phyloP scores from a whole-genome alignment of 305 asterid genomes.

The Withania somnifera region DNA sequence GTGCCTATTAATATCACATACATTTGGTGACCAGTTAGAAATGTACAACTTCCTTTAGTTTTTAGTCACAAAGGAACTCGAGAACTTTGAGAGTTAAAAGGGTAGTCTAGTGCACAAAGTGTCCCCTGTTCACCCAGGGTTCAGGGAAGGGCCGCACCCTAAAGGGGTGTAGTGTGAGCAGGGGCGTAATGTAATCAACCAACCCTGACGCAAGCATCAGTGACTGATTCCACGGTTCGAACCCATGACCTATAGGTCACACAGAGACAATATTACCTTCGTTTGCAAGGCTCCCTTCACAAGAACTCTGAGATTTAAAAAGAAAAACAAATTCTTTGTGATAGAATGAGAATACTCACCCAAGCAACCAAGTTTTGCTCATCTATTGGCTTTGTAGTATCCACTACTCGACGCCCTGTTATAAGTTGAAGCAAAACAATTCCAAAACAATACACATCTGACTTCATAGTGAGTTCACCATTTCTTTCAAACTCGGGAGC shows the following conservation, averaged over 20 bases:
- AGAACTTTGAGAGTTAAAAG: background rate
- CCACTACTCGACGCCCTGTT: conserved; percentile 77
- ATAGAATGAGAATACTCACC: conserved; percentile 29
- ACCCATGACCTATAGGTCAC: background rate
- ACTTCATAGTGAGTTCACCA: conserved; percentile 61
- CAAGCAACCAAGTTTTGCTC: conserved; percentile 79
- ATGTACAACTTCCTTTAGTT: background rate
- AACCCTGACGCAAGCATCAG: background rate
- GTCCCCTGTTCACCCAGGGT: background rate
- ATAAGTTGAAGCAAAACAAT: conserved; percentile 73
- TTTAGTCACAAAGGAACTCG: background rate
- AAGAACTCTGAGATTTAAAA: background rate
- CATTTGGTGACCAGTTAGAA: background rate
- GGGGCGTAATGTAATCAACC: too few species aligned
- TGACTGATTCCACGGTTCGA: background rate
- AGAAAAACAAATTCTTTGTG: background rate
- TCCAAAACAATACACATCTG: conserved; percentile 88
- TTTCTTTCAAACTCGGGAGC: conserved; percentile 86
- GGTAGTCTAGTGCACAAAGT: background rate
- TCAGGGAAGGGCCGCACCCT: background rate
- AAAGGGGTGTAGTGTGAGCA: background rate
- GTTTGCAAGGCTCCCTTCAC: background rate
- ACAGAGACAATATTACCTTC: background rate
- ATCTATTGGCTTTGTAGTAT: conserved; percentile 39
- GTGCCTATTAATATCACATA: conserved; percentile 37